phyloP scores from a whole-genome alignment of 192 early-diverging fungal species.

The Mortierella alpina region DNA sequence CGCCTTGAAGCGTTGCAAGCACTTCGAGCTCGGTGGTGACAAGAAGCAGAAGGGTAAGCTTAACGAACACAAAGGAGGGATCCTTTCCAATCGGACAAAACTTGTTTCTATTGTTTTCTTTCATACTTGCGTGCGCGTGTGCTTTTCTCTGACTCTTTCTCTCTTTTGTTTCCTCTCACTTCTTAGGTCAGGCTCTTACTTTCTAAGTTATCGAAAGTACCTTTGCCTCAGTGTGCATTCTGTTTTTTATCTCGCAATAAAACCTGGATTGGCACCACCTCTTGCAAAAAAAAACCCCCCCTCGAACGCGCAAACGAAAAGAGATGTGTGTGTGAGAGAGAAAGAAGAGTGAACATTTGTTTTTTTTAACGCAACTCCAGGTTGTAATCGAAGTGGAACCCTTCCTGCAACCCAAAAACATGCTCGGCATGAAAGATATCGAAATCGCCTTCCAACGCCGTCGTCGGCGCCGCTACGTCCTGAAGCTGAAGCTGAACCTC shows the following conservation, averaged over 20 bases:
- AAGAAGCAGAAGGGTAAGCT: conserved; percentile 86
- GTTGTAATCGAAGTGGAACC: conserved; percentile 48
- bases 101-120: not conserved
- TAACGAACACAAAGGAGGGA: not conserved
- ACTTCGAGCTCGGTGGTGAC: conserved; percentile 99
- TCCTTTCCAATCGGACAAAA: no score
- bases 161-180: not conserved
- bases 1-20: conserved; percentile 99
- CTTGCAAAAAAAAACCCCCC: not conserved
- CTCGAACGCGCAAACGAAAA: not conserved
- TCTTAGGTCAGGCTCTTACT: conserved; percentile 49
- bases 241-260: conserved; percentile 55
- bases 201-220: conserved; percentile 50
- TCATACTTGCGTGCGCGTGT: not conserved
- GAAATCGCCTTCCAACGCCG: not conserved
- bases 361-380: conserved; percentile 11
- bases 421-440: conserved; percentile 31
- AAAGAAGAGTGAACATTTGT: not conserved
- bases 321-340: not conserved
- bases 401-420: conserved; percentile 47
- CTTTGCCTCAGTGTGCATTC: conserved; percentile 45
- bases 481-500: not conserved
- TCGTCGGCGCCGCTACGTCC: not conserved
- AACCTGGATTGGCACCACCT: conserved; percentile 49
- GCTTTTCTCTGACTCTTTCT: not conserved